phyloP scores from a whole-genome alignment of 78 protist genomes.

The Chrysochromulina tobinii region DNA sequence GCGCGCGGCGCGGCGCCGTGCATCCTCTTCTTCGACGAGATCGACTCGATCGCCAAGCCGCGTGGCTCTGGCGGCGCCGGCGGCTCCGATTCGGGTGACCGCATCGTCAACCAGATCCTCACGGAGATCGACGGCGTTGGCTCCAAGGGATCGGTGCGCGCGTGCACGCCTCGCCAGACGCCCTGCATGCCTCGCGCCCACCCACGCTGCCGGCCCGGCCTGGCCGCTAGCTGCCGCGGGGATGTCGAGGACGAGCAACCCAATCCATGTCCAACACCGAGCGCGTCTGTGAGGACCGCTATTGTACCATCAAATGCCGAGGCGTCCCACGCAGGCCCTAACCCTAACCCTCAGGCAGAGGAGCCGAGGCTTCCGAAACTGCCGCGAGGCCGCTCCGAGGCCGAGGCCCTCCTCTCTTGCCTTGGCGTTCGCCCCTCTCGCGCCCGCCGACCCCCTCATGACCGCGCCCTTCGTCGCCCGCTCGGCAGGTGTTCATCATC shows the following conservation, averaged over 20 bases:
- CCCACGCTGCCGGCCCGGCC: not conserved
- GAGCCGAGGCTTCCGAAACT: no score
- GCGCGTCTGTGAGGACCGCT: no score
- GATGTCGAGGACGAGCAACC: not conserved
- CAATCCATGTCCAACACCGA: not conserved
- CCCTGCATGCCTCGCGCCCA: not conserved
- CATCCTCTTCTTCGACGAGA: constrained; percentile 58
- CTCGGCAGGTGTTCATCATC: not conserved
- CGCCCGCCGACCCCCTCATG: not conserved
- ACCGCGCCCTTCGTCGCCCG: not conserved
- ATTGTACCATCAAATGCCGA: no score
- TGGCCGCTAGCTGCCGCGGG: not conserved
- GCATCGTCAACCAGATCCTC: constrained; percentile 56
- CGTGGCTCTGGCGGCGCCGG: constrained; percentile 35
- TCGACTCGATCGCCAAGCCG: constrained; percentile 48
- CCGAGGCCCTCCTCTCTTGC: no score
- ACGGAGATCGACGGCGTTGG: constrained; percentile 56
- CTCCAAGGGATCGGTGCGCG: not conserved
- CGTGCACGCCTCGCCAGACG: not conserved
- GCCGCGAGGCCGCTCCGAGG: no score
- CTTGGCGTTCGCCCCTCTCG: no score
- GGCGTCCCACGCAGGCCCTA: no score
- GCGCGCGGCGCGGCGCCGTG: constrained; percentile 51
- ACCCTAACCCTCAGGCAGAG: no score
- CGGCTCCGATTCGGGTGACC: constrained; percentile 29